Evolutionary conservation across 148 eudicot species (phyloP).

Genomic region (Salicornia ramosissima): DNA sequence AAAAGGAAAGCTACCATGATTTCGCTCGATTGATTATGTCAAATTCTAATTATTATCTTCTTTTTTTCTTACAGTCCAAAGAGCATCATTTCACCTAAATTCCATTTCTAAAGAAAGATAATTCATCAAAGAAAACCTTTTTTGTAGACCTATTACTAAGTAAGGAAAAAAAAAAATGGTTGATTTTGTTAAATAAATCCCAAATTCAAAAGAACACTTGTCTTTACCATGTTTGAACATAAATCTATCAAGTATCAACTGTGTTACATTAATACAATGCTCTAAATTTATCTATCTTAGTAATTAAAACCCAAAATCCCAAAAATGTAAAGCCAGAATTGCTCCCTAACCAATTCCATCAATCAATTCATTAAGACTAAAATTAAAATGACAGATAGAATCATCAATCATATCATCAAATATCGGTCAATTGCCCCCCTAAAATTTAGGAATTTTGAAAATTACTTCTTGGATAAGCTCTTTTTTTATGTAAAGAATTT

Average conservation of each 20-base stretch:
- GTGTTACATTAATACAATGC: too few relatives aligned
- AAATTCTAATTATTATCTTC: background rate
- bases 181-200: background rate
- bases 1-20: background rate
- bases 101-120: background rate
- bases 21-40: background rate
- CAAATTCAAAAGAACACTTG: background rate
- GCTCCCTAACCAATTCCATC: too few relatives aligned
- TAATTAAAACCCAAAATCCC: too few relatives aligned
- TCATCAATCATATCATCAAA: too few relatives aligned
- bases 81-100: background rate
- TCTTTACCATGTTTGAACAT: too few relatives aligned
- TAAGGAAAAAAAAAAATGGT: background rate
- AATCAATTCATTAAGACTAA: too few relatives aligned
- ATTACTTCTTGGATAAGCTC: background rate
- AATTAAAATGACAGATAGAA: background rate
- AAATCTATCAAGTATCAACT: too few relatives aligned
- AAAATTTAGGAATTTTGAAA: background rate
- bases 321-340: too few relatives aligned
- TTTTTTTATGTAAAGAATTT: background rate
- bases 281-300: too few relatives aligned
- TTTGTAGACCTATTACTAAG: background rate
- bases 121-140: background rate
- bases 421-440: background rate
- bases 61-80: background rate